Conservation (phyloP, 1,139 yeast species). For the Saccharomycopsis crataegensis region DNA sequence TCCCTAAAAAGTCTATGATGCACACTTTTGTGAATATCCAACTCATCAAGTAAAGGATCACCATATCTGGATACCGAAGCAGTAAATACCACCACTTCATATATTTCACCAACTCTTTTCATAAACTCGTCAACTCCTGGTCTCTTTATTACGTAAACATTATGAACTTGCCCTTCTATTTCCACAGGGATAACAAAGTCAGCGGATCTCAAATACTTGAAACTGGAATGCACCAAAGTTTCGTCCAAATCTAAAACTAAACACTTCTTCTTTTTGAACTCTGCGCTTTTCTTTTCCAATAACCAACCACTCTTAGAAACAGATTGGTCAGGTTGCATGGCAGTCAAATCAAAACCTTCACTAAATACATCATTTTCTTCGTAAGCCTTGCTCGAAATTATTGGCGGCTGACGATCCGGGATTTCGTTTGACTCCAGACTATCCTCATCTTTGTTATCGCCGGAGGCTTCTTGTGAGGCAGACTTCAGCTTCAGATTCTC, state of each 20-base stretch:
- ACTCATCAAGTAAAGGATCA: conserved; percentile 84
- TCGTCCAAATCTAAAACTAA: conserved; percentile 90
- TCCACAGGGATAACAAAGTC: conserved; percentile 93
- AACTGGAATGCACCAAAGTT: conserved; percentile 91
- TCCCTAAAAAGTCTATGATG: conserved; percentile 94
- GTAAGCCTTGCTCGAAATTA: background rate
- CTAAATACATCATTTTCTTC: background rate
- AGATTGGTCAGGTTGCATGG: conserved; percentile 63
- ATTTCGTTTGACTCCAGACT: background rate
- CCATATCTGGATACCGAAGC: conserved; percentile 95
- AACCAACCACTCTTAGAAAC: conserved; percentile 57
- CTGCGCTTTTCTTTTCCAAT: conserved; percentile 44
- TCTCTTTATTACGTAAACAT: conserved; percentile 91
- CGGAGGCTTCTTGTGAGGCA: background rate
- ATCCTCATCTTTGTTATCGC: background rate
- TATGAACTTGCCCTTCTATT: conserved; percentile 85
- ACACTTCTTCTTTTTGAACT: conserved; percentile 61
- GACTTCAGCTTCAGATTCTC: background rate
- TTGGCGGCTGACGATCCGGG: conserved; percentile 1
- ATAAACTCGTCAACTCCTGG: conserved; percentile 97
- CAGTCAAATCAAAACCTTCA: conserved; percentile 41
- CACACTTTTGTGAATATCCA: conserved; percentile 64
- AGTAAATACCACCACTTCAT: conserved; percentile 93
- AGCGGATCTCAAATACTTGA: conserved; percentile 84
- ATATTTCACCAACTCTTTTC: conserved; percentile 73